Percentiles rank a stretch among this genome's conserved stretches.
These are phyloP conservation scores for Macrolepiota albuminosa DNA, from an alignment of 768 basidiomycete species.

Conservation along the genomic window DNA sequence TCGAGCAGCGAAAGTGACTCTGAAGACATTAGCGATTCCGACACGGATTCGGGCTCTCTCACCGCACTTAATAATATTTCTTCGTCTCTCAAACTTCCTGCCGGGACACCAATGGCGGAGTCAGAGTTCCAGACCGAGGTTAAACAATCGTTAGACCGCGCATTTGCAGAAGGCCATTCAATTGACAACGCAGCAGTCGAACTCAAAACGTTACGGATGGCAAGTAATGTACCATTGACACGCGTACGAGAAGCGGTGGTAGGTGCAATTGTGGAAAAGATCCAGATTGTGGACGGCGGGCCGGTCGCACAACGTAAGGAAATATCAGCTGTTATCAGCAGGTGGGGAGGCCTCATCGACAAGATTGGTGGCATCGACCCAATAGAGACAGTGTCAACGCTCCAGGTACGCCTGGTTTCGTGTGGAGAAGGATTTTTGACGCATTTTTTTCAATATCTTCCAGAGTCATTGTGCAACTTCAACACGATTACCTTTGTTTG, in stretches of 20 bases:
- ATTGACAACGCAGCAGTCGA: slow-evolving; percentile 93
- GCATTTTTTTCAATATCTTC: not conserved
- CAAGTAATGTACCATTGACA: slow-evolving; percentile 86
- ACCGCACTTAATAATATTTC: slow-evolving; percentile 48
- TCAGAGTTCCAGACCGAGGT: slow-evolving; percentile 76
- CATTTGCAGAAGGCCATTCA: slow-evolving; percentile 86
- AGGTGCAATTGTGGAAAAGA: slow-evolving; percentile 71
- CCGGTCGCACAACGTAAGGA: slow-evolving; percentile 56
- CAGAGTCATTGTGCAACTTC: slow-evolving; percentile 66
- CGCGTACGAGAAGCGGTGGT: slow-evolving; percentile 87
- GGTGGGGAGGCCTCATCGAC: slow-evolving; percentile 84
- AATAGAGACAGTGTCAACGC: slow-evolving; percentile 69
- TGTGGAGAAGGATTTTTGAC: not conserved
- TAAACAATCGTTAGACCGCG: slow-evolving; percentile 82
- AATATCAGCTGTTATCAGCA: slow-evolving; percentile 54
- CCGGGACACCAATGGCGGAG: slow-evolving; percentile 40
- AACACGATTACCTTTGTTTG: slow-evolving; percentile 67
- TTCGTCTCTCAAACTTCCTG: slow-evolving; percentile 33
- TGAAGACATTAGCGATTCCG: slow-evolving; percentile 36
- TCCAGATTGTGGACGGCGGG: slow-evolving; percentile 56
- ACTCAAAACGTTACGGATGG: slow-evolving; percentile 95
- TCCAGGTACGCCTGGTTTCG: slow-evolving; percentile 54
- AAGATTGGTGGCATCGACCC: slow-evolving; percentile 80
- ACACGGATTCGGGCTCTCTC: slow-evolving; percentile 28
- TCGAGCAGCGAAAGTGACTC: slow-evolving; percentile 47